Evolutionary conservation across 108 stramenopile species (phyloP).

Genomic region (Stephanodiscus triporus): DNA sequence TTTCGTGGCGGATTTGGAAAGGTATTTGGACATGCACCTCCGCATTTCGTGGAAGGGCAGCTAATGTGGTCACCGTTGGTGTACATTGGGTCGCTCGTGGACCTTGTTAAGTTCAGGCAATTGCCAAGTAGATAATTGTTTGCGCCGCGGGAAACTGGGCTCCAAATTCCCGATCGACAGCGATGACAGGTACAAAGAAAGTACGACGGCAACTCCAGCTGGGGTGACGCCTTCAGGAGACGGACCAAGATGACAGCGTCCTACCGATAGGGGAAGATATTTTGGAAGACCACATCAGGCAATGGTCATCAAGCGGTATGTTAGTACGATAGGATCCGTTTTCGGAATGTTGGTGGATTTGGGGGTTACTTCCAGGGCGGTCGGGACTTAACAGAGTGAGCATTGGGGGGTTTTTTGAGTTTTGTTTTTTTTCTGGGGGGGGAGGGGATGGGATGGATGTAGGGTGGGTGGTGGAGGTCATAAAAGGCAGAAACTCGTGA

Average conservation of each 20-base stretch:
- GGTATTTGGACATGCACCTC: conserved; percentile 78
- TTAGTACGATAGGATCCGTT: no score
- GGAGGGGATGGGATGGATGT: no score
- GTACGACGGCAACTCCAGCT: conserved; percentile 1
- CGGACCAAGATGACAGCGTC: conserved; percentile 3
- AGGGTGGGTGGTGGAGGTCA: no score
- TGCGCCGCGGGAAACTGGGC: background rate
- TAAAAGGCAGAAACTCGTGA: no score
- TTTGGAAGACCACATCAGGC: conserved; percentile 23
- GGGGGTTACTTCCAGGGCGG: no score
- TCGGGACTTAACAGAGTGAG: no score
- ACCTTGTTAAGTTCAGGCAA: background rate
- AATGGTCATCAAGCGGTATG: background rate
- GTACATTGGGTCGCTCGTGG: background rate
- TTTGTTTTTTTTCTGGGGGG: no score
- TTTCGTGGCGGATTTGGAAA: conserved; percentile 79
- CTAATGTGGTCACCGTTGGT: background rate
- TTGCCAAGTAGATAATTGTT: background rate
- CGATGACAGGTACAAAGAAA: background rate
- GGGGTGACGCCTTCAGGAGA: background rate
- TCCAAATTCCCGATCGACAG: background rate
- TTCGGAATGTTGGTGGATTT: no score
- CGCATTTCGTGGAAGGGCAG: conserved; percentile 26
- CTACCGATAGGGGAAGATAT: conserved; percentile 10
- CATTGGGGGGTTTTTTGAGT: no score